Evolutionary conservation across 306 rosid genomes (phyloP).

Genomic region (Betula pendula): DNA sequence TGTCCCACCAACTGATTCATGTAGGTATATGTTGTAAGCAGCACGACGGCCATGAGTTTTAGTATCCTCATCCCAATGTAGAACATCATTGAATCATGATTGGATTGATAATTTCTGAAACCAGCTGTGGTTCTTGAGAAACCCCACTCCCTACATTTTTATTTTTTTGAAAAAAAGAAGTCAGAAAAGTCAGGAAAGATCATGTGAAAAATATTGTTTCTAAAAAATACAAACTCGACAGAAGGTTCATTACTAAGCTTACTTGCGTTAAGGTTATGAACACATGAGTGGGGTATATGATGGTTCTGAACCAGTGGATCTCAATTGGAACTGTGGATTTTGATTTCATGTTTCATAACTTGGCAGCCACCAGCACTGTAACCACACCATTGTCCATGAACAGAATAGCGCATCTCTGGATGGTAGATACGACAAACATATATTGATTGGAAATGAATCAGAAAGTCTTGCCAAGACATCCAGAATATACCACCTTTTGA

Average conservation of each 20-base stretch:
- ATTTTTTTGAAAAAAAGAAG: conserved; percentile 6
- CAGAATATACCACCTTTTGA: conserved; percentile 97
- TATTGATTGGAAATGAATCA: conserved; percentile 95
- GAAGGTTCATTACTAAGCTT: conserved; percentile 10
- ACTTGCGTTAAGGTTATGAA: conserved; percentile 99
- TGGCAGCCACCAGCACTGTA: conserved; percentile 99
- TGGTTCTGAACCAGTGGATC: conserved; percentile 93
- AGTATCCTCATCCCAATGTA: conserved; percentile 99
- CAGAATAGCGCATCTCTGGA: conserved; percentile 91
- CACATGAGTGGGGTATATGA: conserved; percentile 81
- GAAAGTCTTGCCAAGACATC: conserved; percentile 99
- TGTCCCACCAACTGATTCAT: conserved; percentile 97
- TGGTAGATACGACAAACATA: conserved; percentile 96
- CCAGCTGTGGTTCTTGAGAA: conserved; percentile 98
- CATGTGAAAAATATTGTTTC: neutral
- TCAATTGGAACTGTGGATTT: conserved; percentile 94
- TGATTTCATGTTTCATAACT: conserved; percentile 97
- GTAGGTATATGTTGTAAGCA: conserved; percentile 88
- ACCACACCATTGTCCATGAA: conserved; percentile 97
- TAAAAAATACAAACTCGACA: conserved; percentile 7
- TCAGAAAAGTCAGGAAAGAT: conserved; percentile 21
- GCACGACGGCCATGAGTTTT: conserved; percentile 98
- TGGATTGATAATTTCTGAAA: conserved; percentile 94
- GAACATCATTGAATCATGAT: conserved; percentile 96
- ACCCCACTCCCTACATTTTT: conserved; percentile 77